Evolutionary conservation across 352 stramenopile genomes (phyloP).

Genomic region (Pythium scleroteichum): DNA sequence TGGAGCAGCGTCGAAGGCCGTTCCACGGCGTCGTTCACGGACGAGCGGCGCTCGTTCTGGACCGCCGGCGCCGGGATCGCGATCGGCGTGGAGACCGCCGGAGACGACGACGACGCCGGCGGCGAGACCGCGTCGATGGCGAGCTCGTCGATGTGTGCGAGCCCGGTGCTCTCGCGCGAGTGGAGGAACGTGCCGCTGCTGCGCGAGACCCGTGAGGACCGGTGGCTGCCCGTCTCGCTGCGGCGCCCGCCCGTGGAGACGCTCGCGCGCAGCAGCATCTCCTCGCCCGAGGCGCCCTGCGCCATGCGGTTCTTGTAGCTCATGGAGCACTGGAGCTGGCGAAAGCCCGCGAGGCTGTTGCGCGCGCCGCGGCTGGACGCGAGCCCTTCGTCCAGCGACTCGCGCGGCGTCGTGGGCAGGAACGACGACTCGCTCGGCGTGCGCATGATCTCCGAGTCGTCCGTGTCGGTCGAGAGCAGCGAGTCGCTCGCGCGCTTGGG

Average conservation of each 20-base stretch:
- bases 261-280: conserved; percentile 18
- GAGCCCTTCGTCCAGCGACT: conserved; percentile 13
- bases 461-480: conserved; percentile 26
- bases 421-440: conserved; percentile 23
- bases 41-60: no score
- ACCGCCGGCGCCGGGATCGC: no score
- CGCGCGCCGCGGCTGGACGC: conserved; percentile 25
- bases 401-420: conserved; percentile 17
- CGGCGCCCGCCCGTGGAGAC: conserved; percentile 19
- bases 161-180: conserved; percentile 6
- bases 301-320: conserved; percentile 81
- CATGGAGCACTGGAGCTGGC: conserved; percentile 83
- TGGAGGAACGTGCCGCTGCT: conserved; percentile 7
- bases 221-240: conserved; percentile 19
- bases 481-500: conserved; percentile 28
- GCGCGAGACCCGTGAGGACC: conserved; percentile 7
- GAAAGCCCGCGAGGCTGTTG: conserved; percentile 69
- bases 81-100: background rate
- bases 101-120: background rate
- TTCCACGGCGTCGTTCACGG: no score
- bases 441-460: conserved; percentile 21
- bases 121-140: background rate
- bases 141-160: conserved; percentile 22
- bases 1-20: background rate
- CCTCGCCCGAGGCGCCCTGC: conserved; percentile 5